Evolutionary conservation across 805 yeast species (phyloP).

Genomic region (Kazachstania taianensis): DNA sequence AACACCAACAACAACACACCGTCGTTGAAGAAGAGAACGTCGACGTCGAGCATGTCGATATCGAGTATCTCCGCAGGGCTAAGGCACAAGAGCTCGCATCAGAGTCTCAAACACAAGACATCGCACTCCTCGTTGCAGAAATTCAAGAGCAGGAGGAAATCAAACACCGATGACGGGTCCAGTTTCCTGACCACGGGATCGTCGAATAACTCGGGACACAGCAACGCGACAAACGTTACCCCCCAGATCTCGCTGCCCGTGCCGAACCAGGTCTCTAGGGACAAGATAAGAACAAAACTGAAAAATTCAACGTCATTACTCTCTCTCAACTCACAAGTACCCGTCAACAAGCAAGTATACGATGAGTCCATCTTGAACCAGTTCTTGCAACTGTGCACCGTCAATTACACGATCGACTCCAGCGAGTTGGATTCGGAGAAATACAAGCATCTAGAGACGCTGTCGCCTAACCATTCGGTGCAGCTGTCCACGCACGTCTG

Average conservation of each 20-base stretch:
- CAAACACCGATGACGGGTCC: constrained; percentile 12
- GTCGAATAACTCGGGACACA: constrained; percentile 3
- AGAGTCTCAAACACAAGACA: constrained; percentile 24
- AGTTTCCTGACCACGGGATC: constrained; percentile 5
- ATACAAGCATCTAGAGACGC: constrained; percentile 5
- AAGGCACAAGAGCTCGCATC: constrained; percentile 16
- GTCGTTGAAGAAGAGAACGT: constrained; percentile 14
- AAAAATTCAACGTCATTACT: constrained; percentile 31
- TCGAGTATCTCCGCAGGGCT: constrained; percentile 7
- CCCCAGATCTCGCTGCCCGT: constrained; percentile 46
- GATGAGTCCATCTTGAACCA: constrained; percentile 20
- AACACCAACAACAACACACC: neutral
- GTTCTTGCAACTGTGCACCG: constrained; percentile 19
- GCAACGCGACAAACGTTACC: constrained; percentile 6
- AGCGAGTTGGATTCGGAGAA: constrained; percentile 5
- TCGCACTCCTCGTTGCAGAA: constrained; percentile 28
- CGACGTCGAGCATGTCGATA: constrained; percentile 18
- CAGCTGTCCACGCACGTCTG: constrained; percentile 14
- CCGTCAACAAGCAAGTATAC: constrained; percentile 17
- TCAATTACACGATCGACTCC: constrained; percentile 11
- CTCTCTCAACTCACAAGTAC: constrained; percentile 21
- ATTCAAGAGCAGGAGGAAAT: constrained; percentile 22
- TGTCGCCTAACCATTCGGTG: constrained; percentile 7
- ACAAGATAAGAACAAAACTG: constrained; percentile 43
- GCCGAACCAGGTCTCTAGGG: constrained; percentile 45